Conservation (phyloP, 768 basidiomycete species). For the Mycena filopes region DNA sequence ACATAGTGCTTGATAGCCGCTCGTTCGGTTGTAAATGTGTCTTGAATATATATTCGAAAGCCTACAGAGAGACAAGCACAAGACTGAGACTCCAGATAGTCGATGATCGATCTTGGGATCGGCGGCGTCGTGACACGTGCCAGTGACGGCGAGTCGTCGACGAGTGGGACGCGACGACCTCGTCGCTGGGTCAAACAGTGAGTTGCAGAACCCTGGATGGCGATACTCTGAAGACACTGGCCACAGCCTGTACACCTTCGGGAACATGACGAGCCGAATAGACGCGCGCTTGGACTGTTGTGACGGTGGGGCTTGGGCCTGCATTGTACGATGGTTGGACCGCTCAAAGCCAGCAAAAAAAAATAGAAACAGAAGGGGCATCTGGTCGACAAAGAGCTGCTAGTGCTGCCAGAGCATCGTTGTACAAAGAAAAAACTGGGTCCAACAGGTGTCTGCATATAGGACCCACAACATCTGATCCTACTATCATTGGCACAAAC, state of each 20-base stretch:
- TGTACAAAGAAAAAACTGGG: too few relatives aligned
- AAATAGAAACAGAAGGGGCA: background rate
- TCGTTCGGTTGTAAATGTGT: conserved; percentile 5
- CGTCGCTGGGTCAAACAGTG: too few relatives aligned
- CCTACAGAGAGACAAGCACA: too few relatives aligned
- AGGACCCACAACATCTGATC: background rate
- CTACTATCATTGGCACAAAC: background rate
- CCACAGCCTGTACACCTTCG: background rate
- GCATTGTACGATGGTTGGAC: background rate
- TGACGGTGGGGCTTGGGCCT: background rate
- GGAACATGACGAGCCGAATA: background rate
- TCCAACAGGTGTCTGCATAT: background rate
- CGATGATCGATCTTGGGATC: too few relatives aligned
- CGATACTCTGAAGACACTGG: background rate
- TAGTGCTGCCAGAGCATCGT: too few relatives aligned
- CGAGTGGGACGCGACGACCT: too few relatives aligned
- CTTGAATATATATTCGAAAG: background rate
- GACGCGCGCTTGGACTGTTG: conserved; percentile 24
- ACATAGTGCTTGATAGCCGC: conserved; percentile 15
- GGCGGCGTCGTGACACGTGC: too few relatives aligned
- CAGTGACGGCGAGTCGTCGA: too few relatives aligned
- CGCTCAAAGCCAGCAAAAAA: background rate
- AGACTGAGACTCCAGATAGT: too few relatives aligned
- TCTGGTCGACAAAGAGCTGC: too few relatives aligned
- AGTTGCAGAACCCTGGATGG: too few relatives aligned